These are phyloP conservation scores for Xerocomus potaroensis DNA, from an alignment of 768 basidiomycete species.

Conservation along the genomic window DNA sequence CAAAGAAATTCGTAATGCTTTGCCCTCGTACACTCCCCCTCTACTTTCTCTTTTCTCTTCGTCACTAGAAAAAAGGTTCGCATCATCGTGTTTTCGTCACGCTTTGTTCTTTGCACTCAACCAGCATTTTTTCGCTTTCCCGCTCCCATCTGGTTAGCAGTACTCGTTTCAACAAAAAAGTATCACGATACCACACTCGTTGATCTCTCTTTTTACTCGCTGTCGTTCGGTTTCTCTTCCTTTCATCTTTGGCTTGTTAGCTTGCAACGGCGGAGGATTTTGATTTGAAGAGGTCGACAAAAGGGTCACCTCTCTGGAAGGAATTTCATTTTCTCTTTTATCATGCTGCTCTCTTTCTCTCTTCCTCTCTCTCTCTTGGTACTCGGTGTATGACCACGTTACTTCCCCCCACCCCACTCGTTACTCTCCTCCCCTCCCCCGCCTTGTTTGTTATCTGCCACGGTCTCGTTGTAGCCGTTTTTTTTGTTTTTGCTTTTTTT, in stretches of 20 bases:
- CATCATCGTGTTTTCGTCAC: not conserved
- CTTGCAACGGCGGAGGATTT: too few species aligned
- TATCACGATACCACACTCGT: not conserved
- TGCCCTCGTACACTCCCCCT: slow-evolving; percentile 1
- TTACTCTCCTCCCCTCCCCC: too few species aligned
- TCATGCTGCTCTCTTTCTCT: too few species aligned
- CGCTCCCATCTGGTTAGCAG: not conserved
- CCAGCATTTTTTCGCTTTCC: not conserved
- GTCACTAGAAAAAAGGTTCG: not conserved
- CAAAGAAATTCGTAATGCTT: slow-evolving; percentile 17
- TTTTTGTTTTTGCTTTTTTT: too few species aligned
- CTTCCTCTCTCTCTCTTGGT: not conserved
- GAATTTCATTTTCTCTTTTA: not conserved
- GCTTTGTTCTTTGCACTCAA: not conserved
- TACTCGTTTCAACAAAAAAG: not conserved
- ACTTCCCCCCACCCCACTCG: too few species aligned
- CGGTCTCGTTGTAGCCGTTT: too few species aligned
- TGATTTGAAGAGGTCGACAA: not conserved
- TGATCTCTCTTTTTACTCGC: not conserved
- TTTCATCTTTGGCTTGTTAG: too few species aligned
- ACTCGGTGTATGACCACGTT: not conserved
- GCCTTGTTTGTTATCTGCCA: too few species aligned
- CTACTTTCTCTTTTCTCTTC: not conserved
- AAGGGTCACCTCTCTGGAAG: not conserved
- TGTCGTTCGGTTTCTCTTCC: not conserved